Conservation (phyloP, 176 grass and related monocot genomes). For the Triticum urartu region DNA sequence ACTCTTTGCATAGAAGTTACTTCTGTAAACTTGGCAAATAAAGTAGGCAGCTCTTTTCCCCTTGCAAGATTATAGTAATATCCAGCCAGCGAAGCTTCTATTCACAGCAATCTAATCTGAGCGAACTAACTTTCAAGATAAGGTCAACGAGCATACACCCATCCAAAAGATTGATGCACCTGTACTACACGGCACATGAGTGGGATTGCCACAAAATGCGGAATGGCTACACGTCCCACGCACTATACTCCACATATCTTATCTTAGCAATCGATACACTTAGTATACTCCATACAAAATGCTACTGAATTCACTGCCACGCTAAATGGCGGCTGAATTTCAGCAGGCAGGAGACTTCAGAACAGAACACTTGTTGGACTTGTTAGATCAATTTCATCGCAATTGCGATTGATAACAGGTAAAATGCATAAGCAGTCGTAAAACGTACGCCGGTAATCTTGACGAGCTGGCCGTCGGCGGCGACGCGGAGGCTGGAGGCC, state of each 20-base stretch:
- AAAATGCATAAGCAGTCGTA: not conserved
- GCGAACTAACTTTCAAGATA: not conserved
- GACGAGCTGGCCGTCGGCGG: constrained; percentile 80
- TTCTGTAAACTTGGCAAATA: not conserved
- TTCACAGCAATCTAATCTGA: not conserved
- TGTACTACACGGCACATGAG: not conserved
- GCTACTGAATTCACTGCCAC: not conserved
- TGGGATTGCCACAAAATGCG: not conserved
- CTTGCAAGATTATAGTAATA: not conserved
- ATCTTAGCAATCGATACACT: not conserved
- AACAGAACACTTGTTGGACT: not conserved
- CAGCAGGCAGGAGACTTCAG: not conserved
- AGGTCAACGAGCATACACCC: constrained; percentile 1
- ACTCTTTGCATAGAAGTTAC: not conserved
- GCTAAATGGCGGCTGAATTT: not conserved
- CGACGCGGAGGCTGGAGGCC: constrained; percentile 59
- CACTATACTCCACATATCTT: not conserved
- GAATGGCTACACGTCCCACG: not conserved
- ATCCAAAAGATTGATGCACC: not conserved
- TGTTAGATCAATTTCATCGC: not conserved
- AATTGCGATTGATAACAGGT: not conserved
- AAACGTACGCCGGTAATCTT: constrained; percentile 81
- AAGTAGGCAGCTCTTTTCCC: not conserved
- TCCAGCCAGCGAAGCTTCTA: not conserved
- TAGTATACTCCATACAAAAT: not conserved